Evolutionary conservation across 1,139 yeast genomes (phyloP).

Genomic region (Debaryomycetaceae sp.): DNA sequence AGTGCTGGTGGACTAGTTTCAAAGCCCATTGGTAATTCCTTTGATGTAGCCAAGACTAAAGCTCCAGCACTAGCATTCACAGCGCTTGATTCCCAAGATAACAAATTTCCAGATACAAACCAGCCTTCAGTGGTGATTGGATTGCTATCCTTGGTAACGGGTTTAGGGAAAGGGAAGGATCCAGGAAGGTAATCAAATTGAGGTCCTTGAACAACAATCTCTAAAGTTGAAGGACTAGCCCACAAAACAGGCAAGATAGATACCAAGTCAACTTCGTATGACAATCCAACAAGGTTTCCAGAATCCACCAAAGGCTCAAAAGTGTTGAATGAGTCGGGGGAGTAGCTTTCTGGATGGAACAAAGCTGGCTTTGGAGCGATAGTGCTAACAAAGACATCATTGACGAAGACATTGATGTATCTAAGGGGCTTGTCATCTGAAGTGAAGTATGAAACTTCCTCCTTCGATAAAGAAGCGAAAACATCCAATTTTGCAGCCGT

Average conservation of each 20-base stretch:
- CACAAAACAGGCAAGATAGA: constrained; percentile 29
- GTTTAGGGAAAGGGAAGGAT: constrained; percentile 11
- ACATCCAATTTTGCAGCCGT: constrained; percentile 22
- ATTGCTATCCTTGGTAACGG: constrained; percentile 9
- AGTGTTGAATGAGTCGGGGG: constrained; percentile 11
- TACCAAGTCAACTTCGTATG: constrained; percentile 24
- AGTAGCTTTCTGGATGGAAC: constrained; percentile 19
- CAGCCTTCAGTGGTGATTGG: constrained; percentile 10
- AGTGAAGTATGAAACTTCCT: constrained; percentile 19
- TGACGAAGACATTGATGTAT: constrained; percentile 20
- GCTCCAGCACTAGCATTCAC: constrained; percentile 8
- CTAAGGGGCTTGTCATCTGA: constrained; percentile 20
- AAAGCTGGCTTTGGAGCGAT: constrained; percentile 25
- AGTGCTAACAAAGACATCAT: constrained; percentile 18
- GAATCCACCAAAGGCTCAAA: constrained; percentile 24
- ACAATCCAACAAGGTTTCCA: constrained; percentile 23
- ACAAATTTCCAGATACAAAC: constrained; percentile 14
- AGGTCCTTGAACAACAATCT: constrained; percentile 20
- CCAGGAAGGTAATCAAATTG: constrained; percentile 13
- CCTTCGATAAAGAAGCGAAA: constrained; percentile 23
- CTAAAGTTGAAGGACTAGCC: constrained; percentile 16
- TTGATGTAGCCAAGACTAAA: constrained; percentile 5
- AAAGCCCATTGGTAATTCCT: constrained; percentile 11
- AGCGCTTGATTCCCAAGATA: constrained; percentile 14
- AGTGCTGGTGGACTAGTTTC: constrained; percentile 13